Conservation (phyloP, 176 grass and related monocot genomes). For the Oryza rufipogon region DNA sequence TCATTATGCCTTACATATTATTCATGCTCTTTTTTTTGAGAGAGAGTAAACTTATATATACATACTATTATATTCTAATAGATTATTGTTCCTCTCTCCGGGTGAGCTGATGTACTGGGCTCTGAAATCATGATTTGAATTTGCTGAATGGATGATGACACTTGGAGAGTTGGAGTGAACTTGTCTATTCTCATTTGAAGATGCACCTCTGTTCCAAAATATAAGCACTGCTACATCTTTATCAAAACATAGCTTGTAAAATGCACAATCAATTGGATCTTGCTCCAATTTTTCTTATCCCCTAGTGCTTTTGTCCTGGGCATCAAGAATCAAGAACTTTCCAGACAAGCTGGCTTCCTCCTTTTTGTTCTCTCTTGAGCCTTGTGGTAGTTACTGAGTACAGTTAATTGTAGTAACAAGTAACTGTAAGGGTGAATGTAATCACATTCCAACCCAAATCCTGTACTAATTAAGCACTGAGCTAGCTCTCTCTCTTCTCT, state of each 20-base stretch:
- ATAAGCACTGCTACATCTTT: no score
- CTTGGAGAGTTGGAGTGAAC: background rate
- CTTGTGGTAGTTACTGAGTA: slow-evolving; percentile 22
- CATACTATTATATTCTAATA: background rate
- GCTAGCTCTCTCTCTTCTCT: background rate
- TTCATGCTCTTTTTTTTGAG: background rate
- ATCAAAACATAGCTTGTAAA: background rate
- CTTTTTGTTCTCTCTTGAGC: background rate
- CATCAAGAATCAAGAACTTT: background rate
- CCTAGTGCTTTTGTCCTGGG: no score
- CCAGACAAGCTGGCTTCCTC: background rate
- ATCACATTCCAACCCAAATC: background rate
- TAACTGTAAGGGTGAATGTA: slow-evolving; percentile 25
- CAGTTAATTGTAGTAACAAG: slow-evolving; percentile 18
- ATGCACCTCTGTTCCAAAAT: background rate
- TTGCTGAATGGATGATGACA: background rate
- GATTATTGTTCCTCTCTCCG: background rate
- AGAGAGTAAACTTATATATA: background rate
- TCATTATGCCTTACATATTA: background rate
- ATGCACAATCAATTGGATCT: background rate
- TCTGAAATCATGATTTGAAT: background rate
- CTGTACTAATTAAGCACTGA: background rate
- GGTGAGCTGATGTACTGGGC: background rate
- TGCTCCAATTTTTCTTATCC: no score
- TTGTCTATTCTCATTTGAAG: background rate